A percentile compares a stretch with the other conserved stretches of the same genome.
These are phyloP conservation scores for Fulvia fulva DNA, from an alignment of 2,329 filamentous ascomycete species.

Conservation along the genomic window DNA sequence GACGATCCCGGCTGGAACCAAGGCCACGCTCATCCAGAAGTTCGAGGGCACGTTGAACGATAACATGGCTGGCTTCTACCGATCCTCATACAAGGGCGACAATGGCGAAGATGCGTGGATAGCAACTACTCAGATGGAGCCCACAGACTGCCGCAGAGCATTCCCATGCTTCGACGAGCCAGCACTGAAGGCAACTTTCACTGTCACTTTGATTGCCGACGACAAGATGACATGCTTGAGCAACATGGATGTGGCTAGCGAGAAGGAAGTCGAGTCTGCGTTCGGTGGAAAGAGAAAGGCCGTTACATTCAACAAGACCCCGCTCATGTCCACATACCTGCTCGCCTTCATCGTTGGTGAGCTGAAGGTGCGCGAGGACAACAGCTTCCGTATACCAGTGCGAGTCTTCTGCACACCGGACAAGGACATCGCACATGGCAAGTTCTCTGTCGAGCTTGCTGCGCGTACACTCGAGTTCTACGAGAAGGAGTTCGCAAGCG, in stretches of 20 bases:
- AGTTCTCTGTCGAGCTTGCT: conserved; percentile 84
- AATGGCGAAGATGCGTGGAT: conserved; percentile 77
- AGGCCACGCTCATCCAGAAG: conserved; percentile 71
- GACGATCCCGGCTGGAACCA: conserved; percentile 66
- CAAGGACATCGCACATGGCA: conserved; percentile 83
- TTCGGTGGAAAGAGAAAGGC: conserved; percentile 69
- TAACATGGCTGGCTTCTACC: conserved; percentile 97
- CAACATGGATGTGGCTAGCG: conserved; percentile 90
- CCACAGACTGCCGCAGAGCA: conserved; percentile 85
- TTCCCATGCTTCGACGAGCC: conserved; percentile 98
- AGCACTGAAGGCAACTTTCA: conserved; percentile 87
- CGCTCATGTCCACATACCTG: conserved; percentile 93
- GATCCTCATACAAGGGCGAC: conserved; percentile 82
- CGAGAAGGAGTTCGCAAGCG: conserved; percentile 85
- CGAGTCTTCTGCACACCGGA: conserved; percentile 91
- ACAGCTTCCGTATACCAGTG: conserved; percentile 84
- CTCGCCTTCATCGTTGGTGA: conserved; percentile 92
- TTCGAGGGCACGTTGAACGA: conserved; percentile 82
- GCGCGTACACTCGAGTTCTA: conserved; percentile 90
- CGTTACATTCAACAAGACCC: conserved; percentile 87
- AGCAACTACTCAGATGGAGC: conserved; percentile 93
- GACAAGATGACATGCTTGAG: conserved; percentile 86
- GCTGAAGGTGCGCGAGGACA: conserved; percentile 89
- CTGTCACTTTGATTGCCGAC: conserved; percentile 84
- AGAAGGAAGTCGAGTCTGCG: conserved; percentile 66